phyloP scores from a whole-genome alignment of 352 stramenopile species.

The Plasmopara viticola region DNA sequence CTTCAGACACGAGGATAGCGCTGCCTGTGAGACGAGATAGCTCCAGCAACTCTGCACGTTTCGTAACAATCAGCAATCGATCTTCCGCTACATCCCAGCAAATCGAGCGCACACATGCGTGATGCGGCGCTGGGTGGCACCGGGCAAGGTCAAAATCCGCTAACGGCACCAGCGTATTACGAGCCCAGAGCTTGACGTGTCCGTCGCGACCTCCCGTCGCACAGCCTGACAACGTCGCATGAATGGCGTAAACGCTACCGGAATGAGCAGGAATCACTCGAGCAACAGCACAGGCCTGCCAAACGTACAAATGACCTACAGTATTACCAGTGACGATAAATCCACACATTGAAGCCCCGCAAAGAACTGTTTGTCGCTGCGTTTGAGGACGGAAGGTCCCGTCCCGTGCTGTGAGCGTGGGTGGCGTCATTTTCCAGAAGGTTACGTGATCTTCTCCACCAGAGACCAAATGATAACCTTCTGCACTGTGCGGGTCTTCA shows the following conservation, averaged over 20 bases:
- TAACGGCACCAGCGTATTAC: slow-evolving; percentile 32
- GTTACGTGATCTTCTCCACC: slow-evolving; percentile 60
- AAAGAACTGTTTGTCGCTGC: slow-evolving; percentile 51
- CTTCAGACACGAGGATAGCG: slow-evolving; percentile 60
- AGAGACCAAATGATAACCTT: slow-evolving; percentile 46
- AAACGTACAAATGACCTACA: slow-evolving; percentile 67
- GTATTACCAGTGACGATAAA: slow-evolving; percentile 50
- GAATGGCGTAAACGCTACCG: slow-evolving; percentile 59
- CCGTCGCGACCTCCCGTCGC: slow-evolving; percentile 58
- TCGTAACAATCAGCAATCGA: slow-evolving; percentile 61
- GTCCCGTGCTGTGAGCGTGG: slow-evolving; percentile 39
- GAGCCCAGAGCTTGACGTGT: slow-evolving; percentile 68
- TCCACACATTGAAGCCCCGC: slow-evolving; percentile 46
- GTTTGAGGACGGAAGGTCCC: slow-evolving; percentile 60
- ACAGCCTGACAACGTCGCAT: slow-evolving; percentile 45
- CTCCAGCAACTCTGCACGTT: slow-evolving; percentile 60
- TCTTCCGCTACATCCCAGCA: slow-evolving; percentile 67
- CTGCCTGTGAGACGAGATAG: slow-evolving; percentile 56
- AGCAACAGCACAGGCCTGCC: slow-evolving; percentile 55
- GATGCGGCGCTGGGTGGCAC: slow-evolving; percentile 41
- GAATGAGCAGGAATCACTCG: slow-evolving; percentile 58
- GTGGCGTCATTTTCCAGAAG: slow-evolving; percentile 62
- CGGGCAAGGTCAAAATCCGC: slow-evolving; percentile 58
- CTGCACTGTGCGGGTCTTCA: slow-evolving; percentile 42
- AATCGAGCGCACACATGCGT: slow-evolving; percentile 43